Base-by-base conservation (phyloP, 2,329 filamentous ascomycete genomes). In the Phialophora chinensis region DNA sequence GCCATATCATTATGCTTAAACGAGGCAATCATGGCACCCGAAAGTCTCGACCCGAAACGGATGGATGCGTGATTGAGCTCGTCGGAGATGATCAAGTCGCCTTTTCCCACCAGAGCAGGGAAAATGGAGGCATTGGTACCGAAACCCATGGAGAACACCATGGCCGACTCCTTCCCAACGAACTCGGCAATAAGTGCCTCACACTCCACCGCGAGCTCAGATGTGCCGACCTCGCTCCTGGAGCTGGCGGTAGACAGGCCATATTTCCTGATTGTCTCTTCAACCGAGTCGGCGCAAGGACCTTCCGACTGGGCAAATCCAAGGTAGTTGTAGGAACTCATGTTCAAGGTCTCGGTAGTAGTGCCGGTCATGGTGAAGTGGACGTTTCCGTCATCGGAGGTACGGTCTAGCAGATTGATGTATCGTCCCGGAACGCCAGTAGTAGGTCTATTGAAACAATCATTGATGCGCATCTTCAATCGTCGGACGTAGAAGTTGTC, bases 301-400 rank as follows among this genome's bases (percentile, higher is more conserved):
- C 95, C 95, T 72, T 98, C 93, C 0, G 95, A 97, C 79, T 99
- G 95, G 60, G 95, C 95, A 75, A 99, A 99, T 52, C 95, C 95
- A 27, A 99, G 91, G 77, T 99, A 99, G 80, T 99, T 99, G 86
- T 99, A 99, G 1, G 95, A 99, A 82, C 94, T 97, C 90, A 99
- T 91, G 81, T 99, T 99, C 74, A 99, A 83, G 0, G 95, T 98
- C 79, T 99, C 92, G 1, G 94, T 98, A 66, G 88, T 90, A 56
- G 92, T 96, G 65, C 95, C 95, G 1, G 91, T 93, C 79, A 93
- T 89, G 77, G 91, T 87, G 83, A 97, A 99, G 66, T 90, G 90
- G 75, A 90, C 86, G 81, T 99, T 99, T 83, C 92, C 93, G 77
- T 99, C 92, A 76, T 94, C 87, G 2, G 93, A 96, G 73, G 88